phyloP scores from a whole-genome alignment of 2,329 filamentous ascomycete genomes.

The Apiospora rasikravindrae region DNA sequence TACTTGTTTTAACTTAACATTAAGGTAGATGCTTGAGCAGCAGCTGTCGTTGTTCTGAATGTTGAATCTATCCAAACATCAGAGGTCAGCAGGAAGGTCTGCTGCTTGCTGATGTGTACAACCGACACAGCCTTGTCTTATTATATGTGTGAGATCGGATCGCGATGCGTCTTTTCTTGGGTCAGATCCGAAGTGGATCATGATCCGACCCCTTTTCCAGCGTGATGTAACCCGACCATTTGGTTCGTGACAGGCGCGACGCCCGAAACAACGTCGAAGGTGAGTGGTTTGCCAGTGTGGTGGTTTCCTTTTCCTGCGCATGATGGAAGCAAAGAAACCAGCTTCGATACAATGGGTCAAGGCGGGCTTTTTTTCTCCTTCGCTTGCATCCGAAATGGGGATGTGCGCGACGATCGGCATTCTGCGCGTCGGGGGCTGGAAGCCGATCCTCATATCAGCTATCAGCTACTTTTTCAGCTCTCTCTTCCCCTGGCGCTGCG shows the following conservation, averaged over 20 bases:
- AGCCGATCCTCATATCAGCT: constrained; percentile 1
- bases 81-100: background rate
- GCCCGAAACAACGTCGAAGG: background rate
- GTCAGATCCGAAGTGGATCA: background rate
- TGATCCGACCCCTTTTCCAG: background rate
- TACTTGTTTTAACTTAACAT: background rate
- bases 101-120: background rate
- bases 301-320: background rate
- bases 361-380: background rate
- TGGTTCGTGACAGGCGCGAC: background rate
- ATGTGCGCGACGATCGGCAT: constrained; percentile 2
- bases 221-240: background rate
- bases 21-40: background rate
- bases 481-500: background rate
- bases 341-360: background rate
- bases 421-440: background rate
- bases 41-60: background rate
- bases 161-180: background rate
- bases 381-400: background rate
- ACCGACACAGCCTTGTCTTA: background rate
- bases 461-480: constrained; percentile 2
- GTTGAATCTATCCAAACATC: background rate
- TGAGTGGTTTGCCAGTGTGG: background rate
- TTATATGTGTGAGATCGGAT: constrained; percentile 5
- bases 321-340: background rate